Base-by-base conservation (phyloP, 2,329 filamentous ascomycete genomes). In the Scedosporium boydii region DNA sequence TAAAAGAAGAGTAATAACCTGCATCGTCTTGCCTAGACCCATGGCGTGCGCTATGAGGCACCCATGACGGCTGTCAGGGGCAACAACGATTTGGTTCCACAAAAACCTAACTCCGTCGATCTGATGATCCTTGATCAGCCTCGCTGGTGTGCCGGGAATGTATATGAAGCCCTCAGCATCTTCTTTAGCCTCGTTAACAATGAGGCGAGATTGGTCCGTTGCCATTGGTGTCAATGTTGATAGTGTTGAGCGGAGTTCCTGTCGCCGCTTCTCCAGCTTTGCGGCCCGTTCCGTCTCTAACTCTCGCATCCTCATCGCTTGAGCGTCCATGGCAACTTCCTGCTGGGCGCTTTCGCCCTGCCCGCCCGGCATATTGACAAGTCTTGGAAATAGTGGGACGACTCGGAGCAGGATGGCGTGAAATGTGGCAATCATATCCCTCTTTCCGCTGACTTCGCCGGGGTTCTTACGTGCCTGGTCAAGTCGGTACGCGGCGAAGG, bases 21-120 rank as follows among this genome's bases (percentile, higher is more conserved):
- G 92, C 87, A 96, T 91, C 0, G 92, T 96, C 76, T 96, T 97
- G 16, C 92, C 92, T 2, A 96, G 76, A 1, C 93, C 93, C 92
- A 96, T 96, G 0, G 90, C 91, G 71, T 96, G 92, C 5, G 92
- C 89, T 21, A 96, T 79, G 12, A 96, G 80, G 70, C 90, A 96
- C 2, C 92, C 92, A 72, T 92, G 87, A 18, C 81, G 80, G 4
- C 80, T 76, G 1, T 77, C 71, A 16, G 18, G 18, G 62, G 86
- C 82, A 38, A 82, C 80, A 5, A 93, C 83, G 55, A 96, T 77
- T 66, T 93, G 88, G 67, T 91, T 87, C 91, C 93, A 97, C 78
- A 97, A 83, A 73, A 96, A 96, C 10, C 87, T 87, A 21, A 96
- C 85, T 1, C 93, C 93, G 1, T 85, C 80, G 57, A 96, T 79